Conservation (phyloP, 1,284 basidiomycete species). For the Heterobasidion occidentale region DNA sequence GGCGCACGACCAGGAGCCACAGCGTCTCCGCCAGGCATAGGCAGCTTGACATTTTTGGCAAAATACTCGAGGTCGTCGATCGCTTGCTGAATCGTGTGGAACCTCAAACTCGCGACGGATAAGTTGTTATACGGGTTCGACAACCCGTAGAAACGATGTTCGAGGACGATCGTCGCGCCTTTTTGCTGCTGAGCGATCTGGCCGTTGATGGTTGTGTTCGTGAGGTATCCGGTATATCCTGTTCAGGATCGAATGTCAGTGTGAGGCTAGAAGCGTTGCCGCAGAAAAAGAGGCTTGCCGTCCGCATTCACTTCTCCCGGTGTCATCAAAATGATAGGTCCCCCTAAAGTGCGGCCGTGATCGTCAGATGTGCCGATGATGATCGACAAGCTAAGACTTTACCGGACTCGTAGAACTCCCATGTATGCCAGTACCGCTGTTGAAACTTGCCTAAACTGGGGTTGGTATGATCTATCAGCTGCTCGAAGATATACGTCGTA, state of each 20-base stretch:
- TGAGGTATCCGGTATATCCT: constrained; percentile 41
- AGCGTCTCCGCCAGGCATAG: constrained; percentile 55
- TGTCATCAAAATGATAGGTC: constrained; percentile 58
- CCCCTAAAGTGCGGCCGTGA: constrained; percentile 31
- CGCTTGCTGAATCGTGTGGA: constrained; percentile 67
- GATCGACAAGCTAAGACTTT: background rate
- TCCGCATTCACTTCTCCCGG: constrained; percentile 38
- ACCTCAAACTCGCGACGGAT: constrained; percentile 42
- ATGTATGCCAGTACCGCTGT: constrained; percentile 65
- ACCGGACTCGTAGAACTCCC: constrained; percentile 54
- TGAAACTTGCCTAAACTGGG: constrained; percentile 67
- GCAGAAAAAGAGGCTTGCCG: constrained; percentile 17
- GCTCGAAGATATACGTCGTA: constrained; percentile 57
- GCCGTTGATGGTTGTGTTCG: constrained; percentile 58
- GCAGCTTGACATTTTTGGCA: constrained; percentile 53
- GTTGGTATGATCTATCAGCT: constrained; percentile 66
- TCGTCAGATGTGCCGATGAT: background rate
- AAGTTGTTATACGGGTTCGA: constrained; percentile 57
- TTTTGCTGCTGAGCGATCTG: constrained; percentile 60
- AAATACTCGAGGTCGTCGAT: constrained; percentile 69
- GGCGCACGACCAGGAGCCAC: constrained; percentile 51
- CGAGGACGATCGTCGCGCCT: constrained; percentile 54
- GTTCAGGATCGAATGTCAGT: background rate
- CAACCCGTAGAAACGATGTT: constrained; percentile 45
- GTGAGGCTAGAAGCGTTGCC: background rate